phyloP scores from a whole-genome alignment of 139 green algal species.

The Picochlorum sp. region DNA sequence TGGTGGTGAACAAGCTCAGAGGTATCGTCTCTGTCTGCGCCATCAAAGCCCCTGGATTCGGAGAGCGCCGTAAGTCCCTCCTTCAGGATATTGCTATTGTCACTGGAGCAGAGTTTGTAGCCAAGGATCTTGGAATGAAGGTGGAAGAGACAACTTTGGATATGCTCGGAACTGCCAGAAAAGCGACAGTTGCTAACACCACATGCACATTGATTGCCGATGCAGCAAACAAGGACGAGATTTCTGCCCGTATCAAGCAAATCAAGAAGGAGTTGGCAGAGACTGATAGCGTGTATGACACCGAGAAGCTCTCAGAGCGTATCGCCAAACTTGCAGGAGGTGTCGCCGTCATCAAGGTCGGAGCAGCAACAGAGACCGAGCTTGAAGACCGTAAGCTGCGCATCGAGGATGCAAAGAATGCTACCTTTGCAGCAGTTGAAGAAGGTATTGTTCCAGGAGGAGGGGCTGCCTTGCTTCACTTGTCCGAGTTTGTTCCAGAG shows the following conservation, averaged over 20 bases:
- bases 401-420: slow-evolving; percentile 99
- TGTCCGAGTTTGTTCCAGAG: slow-evolving; percentile 67
- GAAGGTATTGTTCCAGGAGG: slow-evolving; percentile 88
- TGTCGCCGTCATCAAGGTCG: slow-evolving; percentile 98
- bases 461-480: slow-evolving; percentile 88
- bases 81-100: slow-evolving; percentile 79
- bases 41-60: slow-evolving; percentile 84
- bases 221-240: slow-evolving; percentile 89
- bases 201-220: slow-evolving; percentile 92
- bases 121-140: slow-evolving; percentile 84
- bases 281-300: slow-evolving; percentile 96
- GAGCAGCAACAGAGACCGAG: slow-evolving; percentile 94
- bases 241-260: slow-evolving; percentile 83
- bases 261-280: slow-evolving; percentile 94
- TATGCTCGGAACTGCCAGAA: slow-evolving; percentile 87
- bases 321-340: slow-evolving; percentile 97
- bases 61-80: slow-evolving; percentile 77
- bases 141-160: slow-evolving; percentile 68
- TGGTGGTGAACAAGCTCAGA: slow-evolving; percentile 99
- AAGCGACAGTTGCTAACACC: slow-evolving; percentile 71
- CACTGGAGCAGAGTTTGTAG: slow-evolving; percentile 90
- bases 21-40: slow-evolving; percentile 88
- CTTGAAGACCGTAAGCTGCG: slow-evolving; percentile 98
- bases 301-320: slow-evolving; percentile 95
- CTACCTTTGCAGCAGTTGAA: slow-evolving; percentile 95